Conservation (phyloP, 2,329 filamentous ascomycete species). For the Laburnicola sp. region DNA sequence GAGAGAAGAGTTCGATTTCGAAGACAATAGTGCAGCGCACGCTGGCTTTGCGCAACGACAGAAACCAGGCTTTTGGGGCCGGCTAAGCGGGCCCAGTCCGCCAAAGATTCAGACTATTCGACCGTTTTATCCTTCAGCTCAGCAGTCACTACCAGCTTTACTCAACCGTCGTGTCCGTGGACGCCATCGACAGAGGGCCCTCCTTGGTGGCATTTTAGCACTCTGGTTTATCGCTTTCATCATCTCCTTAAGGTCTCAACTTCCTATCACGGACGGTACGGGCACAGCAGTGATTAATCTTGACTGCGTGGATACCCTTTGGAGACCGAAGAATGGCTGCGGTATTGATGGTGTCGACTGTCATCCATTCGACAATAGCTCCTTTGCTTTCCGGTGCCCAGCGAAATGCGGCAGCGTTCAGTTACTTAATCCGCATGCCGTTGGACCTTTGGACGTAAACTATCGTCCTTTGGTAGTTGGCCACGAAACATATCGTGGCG, state of each 20-base stretch:
- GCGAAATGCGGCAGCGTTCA: slow-evolving; percentile 68
- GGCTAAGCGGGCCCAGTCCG: slow-evolving; percentile 50
- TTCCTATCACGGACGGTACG: slow-evolving; percentile 59
- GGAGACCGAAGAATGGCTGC: slow-evolving; percentile 70
- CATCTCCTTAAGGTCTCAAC: slow-evolving; percentile 65
- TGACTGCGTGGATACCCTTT: slow-evolving; percentile 70
- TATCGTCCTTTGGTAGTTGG: slow-evolving; percentile 60
- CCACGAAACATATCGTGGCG: slow-evolving; percentile 76
- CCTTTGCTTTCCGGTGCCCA: slow-evolving; percentile 73
- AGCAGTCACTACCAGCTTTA: slow-evolving; percentile 65
- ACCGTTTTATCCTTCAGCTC: slow-evolving; percentile 64
- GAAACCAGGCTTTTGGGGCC: slow-evolving; percentile 12
- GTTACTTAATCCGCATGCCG: slow-evolving; percentile 71
- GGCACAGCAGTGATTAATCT: slow-evolving; percentile 69
- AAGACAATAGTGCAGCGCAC: slow-evolving; percentile 18
- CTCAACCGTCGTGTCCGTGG: slow-evolving; percentile 63
- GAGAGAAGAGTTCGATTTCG: slow-evolving; percentile 32
- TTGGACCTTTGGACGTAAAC: slow-evolving; percentile 66
- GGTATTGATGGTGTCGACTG: slow-evolving; percentile 74
- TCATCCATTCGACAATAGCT: slow-evolving; percentile 70
- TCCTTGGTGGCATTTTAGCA: slow-evolving; percentile 61
- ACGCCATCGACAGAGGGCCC: slow-evolving; percentile 56
- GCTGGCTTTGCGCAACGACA: slow-evolving; percentile 2
- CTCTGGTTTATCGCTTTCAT: slow-evolving; percentile 70
- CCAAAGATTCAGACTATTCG: slow-evolving; percentile 49